These are phyloP conservation scores for Albizia julibrissin DNA, from an alignment of 306 rosid genomes.

Conservation along the genomic window DNA sequence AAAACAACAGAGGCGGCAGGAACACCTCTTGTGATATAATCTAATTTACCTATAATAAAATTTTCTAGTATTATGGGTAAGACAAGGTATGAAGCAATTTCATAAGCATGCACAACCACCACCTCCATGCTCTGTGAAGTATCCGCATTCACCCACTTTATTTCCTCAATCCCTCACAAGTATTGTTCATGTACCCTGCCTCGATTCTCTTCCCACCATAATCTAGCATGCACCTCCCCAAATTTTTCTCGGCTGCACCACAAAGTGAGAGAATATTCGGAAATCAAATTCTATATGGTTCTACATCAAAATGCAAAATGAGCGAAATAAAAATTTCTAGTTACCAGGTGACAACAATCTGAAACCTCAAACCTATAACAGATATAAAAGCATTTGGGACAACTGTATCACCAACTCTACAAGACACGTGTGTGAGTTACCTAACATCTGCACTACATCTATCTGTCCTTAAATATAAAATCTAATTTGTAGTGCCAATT, in stretches of 20 bases:
- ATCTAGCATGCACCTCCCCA: constrained; percentile 74
- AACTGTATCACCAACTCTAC: not conserved
- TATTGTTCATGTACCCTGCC: constrained; percentile 71
- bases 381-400: not conserved
- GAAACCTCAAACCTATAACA: not conserved
- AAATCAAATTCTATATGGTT: constrained; percentile 31
- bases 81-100: constrained; percentile 41
- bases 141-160: constrained; percentile 29
- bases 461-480: not conserved
- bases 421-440: not conserved
- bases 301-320: constrained; percentile 14
- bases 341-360: not conserved
- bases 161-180: constrained; percentile 44
- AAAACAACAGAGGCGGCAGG: constrained; percentile 46
- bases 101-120: constrained; percentile 33
- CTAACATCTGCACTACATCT: not conserved
- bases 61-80: constrained; percentile 41
- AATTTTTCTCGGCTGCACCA: constrained; percentile 70
- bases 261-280: not conserved
- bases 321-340: not conserved
- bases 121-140: constrained; percentile 42
- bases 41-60: constrained; percentile 39
- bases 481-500: too few relatives aligned
- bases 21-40: constrained; percentile 48
- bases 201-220: constrained; percentile 86